These are phyloP conservation scores for Amanita subjunquillea DNA, from an alignment of 768 basidiomycete species.

Conservation along the genomic window DNA sequence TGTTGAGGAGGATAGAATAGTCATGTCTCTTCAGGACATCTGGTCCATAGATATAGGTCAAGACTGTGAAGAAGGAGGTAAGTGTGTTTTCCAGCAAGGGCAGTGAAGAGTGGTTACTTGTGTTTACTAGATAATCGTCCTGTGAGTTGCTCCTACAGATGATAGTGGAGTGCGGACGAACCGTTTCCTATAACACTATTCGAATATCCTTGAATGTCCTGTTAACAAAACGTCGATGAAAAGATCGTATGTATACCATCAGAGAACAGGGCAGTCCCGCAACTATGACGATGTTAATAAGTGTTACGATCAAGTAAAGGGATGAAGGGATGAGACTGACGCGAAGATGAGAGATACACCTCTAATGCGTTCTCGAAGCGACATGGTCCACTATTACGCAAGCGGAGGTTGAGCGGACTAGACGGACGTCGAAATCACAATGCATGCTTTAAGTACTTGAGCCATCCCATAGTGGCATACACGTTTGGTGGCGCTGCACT, in stretches of 20 bases:
- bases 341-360: slow-evolving; percentile 81
- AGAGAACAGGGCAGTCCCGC: slow-evolving; percentile 82
- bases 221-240: neutral
- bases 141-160: neutral
- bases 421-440: neutral
- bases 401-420: slow-evolving; percentile 3
- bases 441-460: neutral
- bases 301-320: neutral
- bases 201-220: slow-evolving; percentile 49
- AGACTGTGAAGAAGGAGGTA: slow-evolving; percentile 29
- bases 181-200: slow-evolving; percentile 73
- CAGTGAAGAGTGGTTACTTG: slow-evolving; percentile 30
- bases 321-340: slow-evolving; percentile 28
- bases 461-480: neutral
- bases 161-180: slow-evolving; percentile 22
- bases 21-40: slow-evolving; percentile 38
- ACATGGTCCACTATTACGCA: neutral
- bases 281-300: slow-evolving; percentile 29
- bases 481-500: no score
- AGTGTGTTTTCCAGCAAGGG: neutral
- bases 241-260: slow-evolving; percentile 41
- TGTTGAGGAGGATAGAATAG: slow-evolving; percentile 54
- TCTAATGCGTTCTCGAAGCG: slow-evolving; percentile 26
- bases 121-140: slow-evolving; percentile 43
- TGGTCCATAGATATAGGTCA: slow-evolving; percentile 61